These are phyloP conservation scores for Populus simonii DNA, from an alignment of 345 rosid genomes.

Conservation along the genomic window DNA sequence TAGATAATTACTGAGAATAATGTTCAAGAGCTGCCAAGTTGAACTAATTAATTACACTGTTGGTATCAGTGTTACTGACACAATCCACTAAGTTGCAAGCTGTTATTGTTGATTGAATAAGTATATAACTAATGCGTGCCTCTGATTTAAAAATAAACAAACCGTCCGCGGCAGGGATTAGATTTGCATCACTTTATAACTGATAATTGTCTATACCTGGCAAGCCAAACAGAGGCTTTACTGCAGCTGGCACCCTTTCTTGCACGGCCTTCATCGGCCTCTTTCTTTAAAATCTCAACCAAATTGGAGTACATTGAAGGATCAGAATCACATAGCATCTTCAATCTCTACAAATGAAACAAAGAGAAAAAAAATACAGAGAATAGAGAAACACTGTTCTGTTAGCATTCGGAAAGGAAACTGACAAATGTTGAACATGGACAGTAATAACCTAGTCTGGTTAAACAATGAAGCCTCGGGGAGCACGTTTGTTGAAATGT, in stretches of 20 bases:
- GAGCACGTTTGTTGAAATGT: neutral
- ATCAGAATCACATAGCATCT: constrained; percentile 52
- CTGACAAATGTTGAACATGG: neutral
- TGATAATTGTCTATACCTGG: constrained; percentile 49
- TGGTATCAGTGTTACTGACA: neutral
- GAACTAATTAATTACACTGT: neutral
- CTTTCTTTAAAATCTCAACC: constrained; percentile 74
- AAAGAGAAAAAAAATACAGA: neutral
- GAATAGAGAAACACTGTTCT: neutral
- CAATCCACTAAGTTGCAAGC: neutral
- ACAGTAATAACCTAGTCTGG: constrained; percentile 16
- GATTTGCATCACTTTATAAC: neutral
- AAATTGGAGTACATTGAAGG: constrained; percentile 55
- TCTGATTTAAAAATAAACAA: neutral
- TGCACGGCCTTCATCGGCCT: constrained; percentile 49
- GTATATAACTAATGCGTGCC: neutral
- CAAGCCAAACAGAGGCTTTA: constrained; percentile 85
- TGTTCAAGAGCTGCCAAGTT: neutral
- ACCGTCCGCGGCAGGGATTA: neutral
- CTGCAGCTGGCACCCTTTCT: constrained; percentile 62
- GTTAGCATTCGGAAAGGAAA: neutral
- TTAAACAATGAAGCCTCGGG: constrained; percentile 3
- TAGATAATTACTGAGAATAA: neutral
- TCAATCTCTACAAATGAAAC: constrained; percentile 53
- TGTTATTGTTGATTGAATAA: neutral